Evolutionary conservation across 169 alveolate species (phyloP).

Genomic region (Eimeria praecox): DNA sequence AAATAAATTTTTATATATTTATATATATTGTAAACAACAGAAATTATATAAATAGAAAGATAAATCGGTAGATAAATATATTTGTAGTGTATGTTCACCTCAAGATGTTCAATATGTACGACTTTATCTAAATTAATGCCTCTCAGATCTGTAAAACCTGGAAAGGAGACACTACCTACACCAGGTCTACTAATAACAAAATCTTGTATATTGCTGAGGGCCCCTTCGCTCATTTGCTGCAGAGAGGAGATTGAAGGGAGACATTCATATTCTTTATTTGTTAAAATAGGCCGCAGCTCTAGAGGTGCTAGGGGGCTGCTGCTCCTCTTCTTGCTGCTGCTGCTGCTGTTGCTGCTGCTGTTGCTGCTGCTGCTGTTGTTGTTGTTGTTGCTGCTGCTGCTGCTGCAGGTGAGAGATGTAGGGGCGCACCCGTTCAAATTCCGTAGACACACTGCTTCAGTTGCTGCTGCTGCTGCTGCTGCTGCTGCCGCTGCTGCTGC

Average conservation of each 20-base stretch:
- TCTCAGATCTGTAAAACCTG: constrained; percentile 90
- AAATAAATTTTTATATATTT: not conserved
- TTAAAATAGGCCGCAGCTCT: constrained; percentile 85
- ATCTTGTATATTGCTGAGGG: constrained; percentile 87
- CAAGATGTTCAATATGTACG: constrained; percentile 82
- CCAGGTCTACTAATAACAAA: constrained; percentile 87
- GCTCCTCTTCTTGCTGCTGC: constrained; percentile 46
- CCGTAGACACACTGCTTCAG: constrained; percentile 46
- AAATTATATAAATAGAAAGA: not conserved
- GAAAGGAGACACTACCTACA: constrained; percentile 90
- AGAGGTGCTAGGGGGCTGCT: constrained; percentile 21
- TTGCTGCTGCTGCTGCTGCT: constrained; percentile 26
- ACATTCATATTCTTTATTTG: constrained; percentile 86
- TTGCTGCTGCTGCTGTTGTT: constrained; percentile 57
- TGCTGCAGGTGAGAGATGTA: too few relatives aligned
- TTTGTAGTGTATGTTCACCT: not conserved
- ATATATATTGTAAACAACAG: not conserved
- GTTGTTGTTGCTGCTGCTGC: constrained; percentile 52
- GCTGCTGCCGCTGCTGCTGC: constrained; percentile 48
- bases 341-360: constrained; percentile 48
- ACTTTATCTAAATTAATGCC: constrained; percentile 89
- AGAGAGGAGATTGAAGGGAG: constrained; percentile 88
- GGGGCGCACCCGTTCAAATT: not conserved
- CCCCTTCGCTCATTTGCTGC: constrained; percentile 88
- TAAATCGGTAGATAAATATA: not conserved